A percentile compares a stretch with the other conserved stretches of the same genome.
Conservation (phyloP, 257 asterid genomes). For the Datura wrightii region DNA sequence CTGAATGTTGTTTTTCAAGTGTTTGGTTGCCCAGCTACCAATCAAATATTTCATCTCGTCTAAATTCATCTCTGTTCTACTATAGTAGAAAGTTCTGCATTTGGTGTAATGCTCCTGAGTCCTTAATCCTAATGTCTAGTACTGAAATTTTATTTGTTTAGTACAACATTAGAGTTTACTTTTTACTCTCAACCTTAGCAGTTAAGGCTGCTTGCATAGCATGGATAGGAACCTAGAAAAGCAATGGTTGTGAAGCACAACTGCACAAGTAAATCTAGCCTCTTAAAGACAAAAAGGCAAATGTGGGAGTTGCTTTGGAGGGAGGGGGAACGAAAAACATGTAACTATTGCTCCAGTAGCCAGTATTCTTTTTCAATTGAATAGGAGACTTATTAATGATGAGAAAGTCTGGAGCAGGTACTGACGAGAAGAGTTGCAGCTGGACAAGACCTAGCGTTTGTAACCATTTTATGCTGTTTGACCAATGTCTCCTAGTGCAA, state of each 20-base stretch:
- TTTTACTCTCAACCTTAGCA: background rate
- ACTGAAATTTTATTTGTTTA: background rate
- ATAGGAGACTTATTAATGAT: background rate
- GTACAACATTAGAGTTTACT: background rate
- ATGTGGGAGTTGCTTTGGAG: background rate
- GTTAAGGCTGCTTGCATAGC: background rate
- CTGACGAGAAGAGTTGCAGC: background rate
- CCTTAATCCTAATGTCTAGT: slow-evolving; percentile 1
- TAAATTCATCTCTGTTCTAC: slow-evolving; percentile 5
- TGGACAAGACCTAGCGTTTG: background rate
- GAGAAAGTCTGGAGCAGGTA: background rate
- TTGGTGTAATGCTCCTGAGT: slow-evolving; percentile 20
- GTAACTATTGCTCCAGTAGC: background rate
- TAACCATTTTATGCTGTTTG: background rate
- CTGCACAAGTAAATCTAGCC: slow-evolving; percentile 13
- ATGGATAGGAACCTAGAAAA: background rate
- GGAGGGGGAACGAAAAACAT: background rate
- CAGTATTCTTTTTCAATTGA: background rate
- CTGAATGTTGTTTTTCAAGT: background rate
- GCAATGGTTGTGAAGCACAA: slow-evolving; percentile 20
- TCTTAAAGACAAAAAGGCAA: slow-evolving; percentile 8
- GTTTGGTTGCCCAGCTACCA: background rate
- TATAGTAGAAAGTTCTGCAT: background rate
- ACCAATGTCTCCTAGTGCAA: background rate
- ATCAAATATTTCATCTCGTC: background rate